Percentiles rank a stretch among this genome's conserved stretches.
Conservation (phyloP, 1,284 basidiomycete genomes). For the Marasmius tenuissimus region DNA sequence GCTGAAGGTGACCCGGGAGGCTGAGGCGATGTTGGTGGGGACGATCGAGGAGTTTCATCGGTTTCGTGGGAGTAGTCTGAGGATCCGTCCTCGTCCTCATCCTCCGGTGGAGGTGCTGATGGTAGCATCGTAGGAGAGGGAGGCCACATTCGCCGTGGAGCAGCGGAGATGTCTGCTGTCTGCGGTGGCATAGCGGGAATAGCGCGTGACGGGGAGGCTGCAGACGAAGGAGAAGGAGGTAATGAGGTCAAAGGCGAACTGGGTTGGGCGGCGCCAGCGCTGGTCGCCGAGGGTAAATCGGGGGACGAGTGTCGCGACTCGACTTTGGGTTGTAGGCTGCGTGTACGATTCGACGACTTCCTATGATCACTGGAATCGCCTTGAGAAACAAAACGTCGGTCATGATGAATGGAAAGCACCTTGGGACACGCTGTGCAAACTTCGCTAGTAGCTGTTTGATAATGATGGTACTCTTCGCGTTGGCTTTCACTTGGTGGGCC, state of each 20-base stretch:
- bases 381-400: neutral
- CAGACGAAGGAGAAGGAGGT: too few species aligned
- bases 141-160: neutral
- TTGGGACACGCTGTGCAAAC: conserved; percentile 22
- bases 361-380: neutral
- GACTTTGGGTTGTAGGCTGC: too few species aligned
- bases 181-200: too few species aligned
- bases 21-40: conserved; percentile 1
- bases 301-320: too few species aligned
- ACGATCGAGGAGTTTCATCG: neutral
- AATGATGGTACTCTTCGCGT: conserved; percentile 24
- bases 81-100: neutral
- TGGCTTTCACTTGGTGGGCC: conserved; percentile 26
- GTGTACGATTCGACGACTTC: too few species aligned
- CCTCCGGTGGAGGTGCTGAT: neutral
- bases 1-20: neutral
- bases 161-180: too few species aligned
- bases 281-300: too few species aligned
- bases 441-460: conserved; percentile 24
- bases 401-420: conserved; percentile 6
- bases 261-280: too few species aligned
- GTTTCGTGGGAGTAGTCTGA: neutral
- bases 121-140: neutral
- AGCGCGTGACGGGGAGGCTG: too few species aligned
- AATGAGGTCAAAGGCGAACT: too few species aligned